phyloP scores from a whole-genome alignment of 768 basidiomycete genomes.

The Naematelia encephala region DNA sequence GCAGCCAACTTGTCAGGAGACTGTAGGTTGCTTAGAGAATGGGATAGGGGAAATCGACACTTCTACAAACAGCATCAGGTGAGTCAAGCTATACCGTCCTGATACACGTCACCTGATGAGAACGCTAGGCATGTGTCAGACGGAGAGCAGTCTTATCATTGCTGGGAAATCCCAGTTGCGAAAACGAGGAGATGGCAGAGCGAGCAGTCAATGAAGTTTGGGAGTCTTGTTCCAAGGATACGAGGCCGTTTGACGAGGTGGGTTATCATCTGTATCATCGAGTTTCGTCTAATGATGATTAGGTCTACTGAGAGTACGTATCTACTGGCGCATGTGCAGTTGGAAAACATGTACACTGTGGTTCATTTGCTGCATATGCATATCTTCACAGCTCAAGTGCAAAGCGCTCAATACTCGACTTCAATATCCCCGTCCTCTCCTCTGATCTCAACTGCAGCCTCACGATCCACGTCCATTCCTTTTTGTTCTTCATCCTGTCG shows the following conservation, averaged over 20 bases:
- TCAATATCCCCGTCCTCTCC: conserved; percentile 38
- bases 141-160: conserved; percentile 82
- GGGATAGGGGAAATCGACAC: conserved; percentile 68
- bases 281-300: background rate
- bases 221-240: conserved; percentile 94
- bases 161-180: conserved; percentile 72
- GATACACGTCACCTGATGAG: conserved; percentile 1
- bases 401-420: conserved; percentile 32
- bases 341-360: too few relatives aligned
- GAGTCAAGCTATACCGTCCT: conserved; percentile 22
- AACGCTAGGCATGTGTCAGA: conserved; percentile 75
- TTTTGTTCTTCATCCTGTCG: conserved; percentile 14
- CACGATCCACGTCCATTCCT: conserved; percentile 12
- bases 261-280: background rate
- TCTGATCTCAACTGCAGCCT: conserved; percentile 29
- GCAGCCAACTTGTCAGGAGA: conserved; percentile 92
- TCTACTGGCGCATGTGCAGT: background rate
- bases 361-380: background rate
- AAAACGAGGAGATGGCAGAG: conserved; percentile 71
- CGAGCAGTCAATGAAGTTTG: conserved; percentile 92
- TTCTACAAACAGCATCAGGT: conserved; percentile 97
- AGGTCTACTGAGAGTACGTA: background rate
- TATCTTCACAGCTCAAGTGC: conserved; percentile 1
- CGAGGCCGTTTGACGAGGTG: conserved; percentile 95
- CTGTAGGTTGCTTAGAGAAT: conserved; percentile 79